Base-by-base conservation (phyloP, 1,139 yeast species). In the Suhomyces guaymorum region DNA sequence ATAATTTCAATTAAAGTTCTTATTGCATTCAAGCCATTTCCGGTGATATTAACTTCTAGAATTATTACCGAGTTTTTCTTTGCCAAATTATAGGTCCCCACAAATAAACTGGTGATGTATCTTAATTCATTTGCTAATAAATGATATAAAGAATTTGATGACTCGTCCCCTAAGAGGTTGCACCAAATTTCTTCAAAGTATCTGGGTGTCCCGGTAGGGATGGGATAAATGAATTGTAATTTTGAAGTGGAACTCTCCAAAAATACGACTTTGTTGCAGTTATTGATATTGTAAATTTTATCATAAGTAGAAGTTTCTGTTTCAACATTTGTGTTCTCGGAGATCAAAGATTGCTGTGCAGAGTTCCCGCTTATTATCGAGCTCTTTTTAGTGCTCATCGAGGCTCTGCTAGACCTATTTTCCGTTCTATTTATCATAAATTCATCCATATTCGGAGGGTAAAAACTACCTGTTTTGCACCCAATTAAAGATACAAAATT, bases 151-250 rank as follows among this genome's bases (percentile, higher is more conserved):
- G 87, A 75, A 0, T 70, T 71, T 2, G 47, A 37, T 2, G 63
- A 56, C 55, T 83, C 90, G 49, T 78, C 82, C 1, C 90, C 90
- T 28, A 82, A 55, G 0, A 81, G 33, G 34, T 73, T 73, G 35
- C 79, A 66, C 84, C 85, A 80, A 5, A 70, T 55, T 11, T 57
- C 57, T 16, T 61, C 57, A 30, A 61, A 68, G 15, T 66, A 55
- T 6, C 13, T 37, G 20, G 41, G 35, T 4, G 46, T 31, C 5
- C 43, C 36, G 4, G 26, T 15, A 9, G 33, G 26, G 19, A 18
- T 31, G 0, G 80, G 80, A 44, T 73, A 70, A 3, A 66, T 21
- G 5, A 75, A 35, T 39, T 79, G 55, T 5, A 69, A 20, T 5
- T 32, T 40, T 6, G 48, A 33, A n/a, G 28, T 26, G 5, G 37